These are phyloP conservation scores for Cutaneotrichosporon mucoides DNA, from an alignment of 1,284 basidiomycete genomes.

Conservation along the genomic window DNA sequence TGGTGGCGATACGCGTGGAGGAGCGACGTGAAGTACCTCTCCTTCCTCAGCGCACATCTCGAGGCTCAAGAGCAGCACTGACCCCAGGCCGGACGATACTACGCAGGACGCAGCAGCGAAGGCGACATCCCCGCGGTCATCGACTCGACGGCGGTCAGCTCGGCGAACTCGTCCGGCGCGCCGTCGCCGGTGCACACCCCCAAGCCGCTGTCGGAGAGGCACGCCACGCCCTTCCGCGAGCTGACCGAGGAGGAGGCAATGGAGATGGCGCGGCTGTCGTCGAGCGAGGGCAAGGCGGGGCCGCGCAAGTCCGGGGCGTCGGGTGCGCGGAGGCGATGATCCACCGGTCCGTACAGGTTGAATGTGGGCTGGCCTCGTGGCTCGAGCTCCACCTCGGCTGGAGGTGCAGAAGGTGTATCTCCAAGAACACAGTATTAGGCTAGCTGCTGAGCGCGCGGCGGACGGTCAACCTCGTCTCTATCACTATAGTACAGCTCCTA, in stretches of 20 bases:
- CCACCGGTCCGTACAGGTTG: too few species aligned
- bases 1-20: too few species aligned
- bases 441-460: too few species aligned
- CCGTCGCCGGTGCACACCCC: conserved; percentile 16
- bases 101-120: conserved; percentile 23
- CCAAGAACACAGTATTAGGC: too few species aligned
- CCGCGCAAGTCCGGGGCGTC: neutral
- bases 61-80: neutral
- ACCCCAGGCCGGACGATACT: conserved; percentile 40
- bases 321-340: too few species aligned
- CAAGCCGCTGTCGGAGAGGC: conserved; percentile 14
- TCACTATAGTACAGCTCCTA: too few species aligned
- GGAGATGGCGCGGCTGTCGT: conserved; percentile 21
- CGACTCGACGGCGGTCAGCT: conserved; percentile 6
- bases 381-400: too few species aligned
- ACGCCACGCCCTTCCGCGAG: conserved; percentile 41
- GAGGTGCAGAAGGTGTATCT: too few species aligned
- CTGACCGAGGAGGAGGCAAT: conserved; percentile 39
- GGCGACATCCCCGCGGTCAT: neutral
- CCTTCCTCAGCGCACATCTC: too few species aligned
- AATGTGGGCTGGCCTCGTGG: too few species aligned
- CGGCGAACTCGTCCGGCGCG: conserved; percentile 11
- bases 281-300: neutral
- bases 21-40: too few species aligned
- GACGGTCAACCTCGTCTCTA: too few species aligned